These are phyloP conservation scores for Gloeopeniophorella convolvens DNA, from an alignment of 768 basidiomycete species.

Conservation along the genomic window DNA sequence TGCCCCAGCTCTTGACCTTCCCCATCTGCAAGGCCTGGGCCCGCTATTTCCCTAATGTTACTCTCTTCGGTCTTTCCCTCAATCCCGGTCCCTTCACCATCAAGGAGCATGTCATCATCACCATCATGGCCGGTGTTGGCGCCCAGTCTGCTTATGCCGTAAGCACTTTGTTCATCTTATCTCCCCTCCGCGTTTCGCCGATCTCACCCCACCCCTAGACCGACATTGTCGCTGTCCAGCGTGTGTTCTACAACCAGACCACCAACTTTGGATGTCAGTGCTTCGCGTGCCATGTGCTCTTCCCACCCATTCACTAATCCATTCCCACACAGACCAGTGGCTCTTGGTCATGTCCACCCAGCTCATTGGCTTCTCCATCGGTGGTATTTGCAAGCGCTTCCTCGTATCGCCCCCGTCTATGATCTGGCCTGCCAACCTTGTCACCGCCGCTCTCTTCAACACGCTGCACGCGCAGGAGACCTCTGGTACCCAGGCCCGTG, in stretches of 20 bases:
- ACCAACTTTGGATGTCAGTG: constrained; percentile 30
- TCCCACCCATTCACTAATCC: not conserved
- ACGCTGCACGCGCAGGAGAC: constrained; percentile 35
- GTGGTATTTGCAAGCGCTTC: constrained; percentile 39
- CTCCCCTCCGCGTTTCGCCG: not conserved
- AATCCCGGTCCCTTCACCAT: constrained; percentile 70
- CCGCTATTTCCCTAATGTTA: constrained; percentile 43
- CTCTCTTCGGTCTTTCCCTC: constrained; percentile 43
- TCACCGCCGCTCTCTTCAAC: constrained; percentile 40
- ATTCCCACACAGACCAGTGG: constrained; percentile 27
- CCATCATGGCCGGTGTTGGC: constrained; percentile 37
- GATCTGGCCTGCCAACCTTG: constrained; percentile 41
- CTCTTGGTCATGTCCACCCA: constrained; percentile 38
- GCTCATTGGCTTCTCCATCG: constrained; percentile 37
- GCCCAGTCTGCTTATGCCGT: constrained; percentile 29
- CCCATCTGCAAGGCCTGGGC: constrained; percentile 60
- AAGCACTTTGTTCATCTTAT: not conserved
- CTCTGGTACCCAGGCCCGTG: constrained; percentile 36
- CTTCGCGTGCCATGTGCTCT: not conserved
- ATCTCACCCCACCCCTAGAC: constrained; percentile 23
- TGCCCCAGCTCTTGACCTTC: constrained; percentile 64
- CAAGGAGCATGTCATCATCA: constrained; percentile 61
- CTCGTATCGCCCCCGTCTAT: constrained; percentile 38
- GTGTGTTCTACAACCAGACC: constrained; percentile 38
- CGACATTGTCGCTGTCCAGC: constrained; percentile 41